Evolutionary conservation across 352 stramenopile genomes (phyloP).

Genomic region (Phytophthora pseudosyringae): DNA sequence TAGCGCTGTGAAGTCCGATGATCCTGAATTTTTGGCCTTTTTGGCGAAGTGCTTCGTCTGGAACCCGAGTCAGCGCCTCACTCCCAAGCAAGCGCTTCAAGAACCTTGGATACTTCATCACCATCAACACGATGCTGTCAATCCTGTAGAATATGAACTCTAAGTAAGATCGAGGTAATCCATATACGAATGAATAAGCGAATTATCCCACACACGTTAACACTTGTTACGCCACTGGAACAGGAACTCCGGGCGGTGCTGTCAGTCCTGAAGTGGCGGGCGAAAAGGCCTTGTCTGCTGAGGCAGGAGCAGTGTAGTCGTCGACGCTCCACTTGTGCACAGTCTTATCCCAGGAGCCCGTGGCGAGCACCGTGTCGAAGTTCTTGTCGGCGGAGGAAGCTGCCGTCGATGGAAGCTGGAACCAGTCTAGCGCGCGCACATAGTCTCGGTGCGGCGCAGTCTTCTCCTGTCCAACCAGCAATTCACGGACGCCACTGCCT

Average conservation of each 20-base stretch:
- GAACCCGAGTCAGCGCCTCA: slow-evolving; percentile 67
- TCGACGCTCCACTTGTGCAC: slow-evolving; percentile 55
- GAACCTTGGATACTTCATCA: slow-evolving; percentile 62
- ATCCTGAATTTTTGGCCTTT: slow-evolving; percentile 66
- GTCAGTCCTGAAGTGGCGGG: not conserved
- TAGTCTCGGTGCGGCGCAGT: slow-evolving; percentile 64
- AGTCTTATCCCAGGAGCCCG: slow-evolving; percentile 72
- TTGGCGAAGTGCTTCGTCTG: slow-evolving; percentile 72
- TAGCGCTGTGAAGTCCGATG: slow-evolving; percentile 47
- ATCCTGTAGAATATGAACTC: slow-evolving; percentile 35
- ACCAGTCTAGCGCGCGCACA: slow-evolving; percentile 75
- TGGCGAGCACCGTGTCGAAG: slow-evolving; percentile 41
- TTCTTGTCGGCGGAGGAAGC: slow-evolving; percentile 5
- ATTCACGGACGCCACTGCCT: slow-evolving; percentile 25
- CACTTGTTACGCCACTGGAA: slow-evolving; percentile 31
- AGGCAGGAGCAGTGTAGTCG: slow-evolving; percentile 23
- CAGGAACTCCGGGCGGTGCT: slow-evolving; percentile 23
- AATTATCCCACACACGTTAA: slow-evolving; percentile 16
- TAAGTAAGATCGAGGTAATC: slow-evolving; percentile 29
- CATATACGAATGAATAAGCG: slow-evolving; percentile 14
- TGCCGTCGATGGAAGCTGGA: slow-evolving; percentile 26
- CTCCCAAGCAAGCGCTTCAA: slow-evolving; percentile 55
- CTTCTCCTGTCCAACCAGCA: slow-evolving; percentile 29
- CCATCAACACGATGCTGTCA: slow-evolving; percentile 2
- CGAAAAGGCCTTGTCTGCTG: not conserved